Percentiles rank a stretch among this genome's conserved stretches.
These are phyloP conservation scores for Sugiyamaella lignohabitans DNA, from an alignment of 805 yeast genomes.

Conservation along the genomic window DNA sequence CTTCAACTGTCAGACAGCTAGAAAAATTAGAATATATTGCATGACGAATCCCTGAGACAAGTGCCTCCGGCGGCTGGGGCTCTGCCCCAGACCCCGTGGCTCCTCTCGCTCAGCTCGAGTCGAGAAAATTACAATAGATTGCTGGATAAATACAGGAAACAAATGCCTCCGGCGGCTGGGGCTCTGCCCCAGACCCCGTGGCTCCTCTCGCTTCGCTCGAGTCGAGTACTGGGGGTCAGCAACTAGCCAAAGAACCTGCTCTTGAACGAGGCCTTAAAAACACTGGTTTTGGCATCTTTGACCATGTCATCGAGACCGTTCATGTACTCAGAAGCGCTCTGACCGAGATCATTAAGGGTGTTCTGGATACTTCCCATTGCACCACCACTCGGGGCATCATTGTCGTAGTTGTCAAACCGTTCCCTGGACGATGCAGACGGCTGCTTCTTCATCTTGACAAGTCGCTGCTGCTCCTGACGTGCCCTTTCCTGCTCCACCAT, in stretches of 20 bases:
- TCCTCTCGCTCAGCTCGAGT: too few species aligned
- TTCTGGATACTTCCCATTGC: conserved; percentile 36
- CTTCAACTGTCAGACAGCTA: too few species aligned
- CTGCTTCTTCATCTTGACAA: conserved; percentile 4
- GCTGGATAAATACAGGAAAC: too few species aligned
- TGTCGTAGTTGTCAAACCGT: not conserved
- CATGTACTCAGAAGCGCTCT: conserved; percentile 40
- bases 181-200: too few species aligned
- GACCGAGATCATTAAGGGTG: conserved; percentile 41
- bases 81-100: too few species aligned
- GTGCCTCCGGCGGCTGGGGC: too few species aligned
- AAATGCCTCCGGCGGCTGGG: too few species aligned
- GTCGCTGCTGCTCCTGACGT: conserved; percentile 21
- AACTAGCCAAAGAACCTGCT: conserved; percentile 19
- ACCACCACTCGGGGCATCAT: conserved; percentile 22
- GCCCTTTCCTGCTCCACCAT: conserved; percentile 26
- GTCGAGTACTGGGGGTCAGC: too few species aligned
- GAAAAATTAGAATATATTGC: too few species aligned
- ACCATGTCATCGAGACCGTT: conserved; percentile 34
- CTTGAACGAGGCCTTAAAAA: conserved; percentile 20
- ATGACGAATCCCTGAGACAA: too few species aligned
- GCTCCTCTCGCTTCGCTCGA: too few species aligned
- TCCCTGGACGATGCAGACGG: not conserved
- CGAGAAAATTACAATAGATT: too few species aligned
- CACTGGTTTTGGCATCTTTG: conserved; percentile 22